These are phyloP conservation scores for Nosema muscidifuracis DNA, from an alignment of 371 early-diverging fungal genomes.

Conservation along the genomic window DNA sequence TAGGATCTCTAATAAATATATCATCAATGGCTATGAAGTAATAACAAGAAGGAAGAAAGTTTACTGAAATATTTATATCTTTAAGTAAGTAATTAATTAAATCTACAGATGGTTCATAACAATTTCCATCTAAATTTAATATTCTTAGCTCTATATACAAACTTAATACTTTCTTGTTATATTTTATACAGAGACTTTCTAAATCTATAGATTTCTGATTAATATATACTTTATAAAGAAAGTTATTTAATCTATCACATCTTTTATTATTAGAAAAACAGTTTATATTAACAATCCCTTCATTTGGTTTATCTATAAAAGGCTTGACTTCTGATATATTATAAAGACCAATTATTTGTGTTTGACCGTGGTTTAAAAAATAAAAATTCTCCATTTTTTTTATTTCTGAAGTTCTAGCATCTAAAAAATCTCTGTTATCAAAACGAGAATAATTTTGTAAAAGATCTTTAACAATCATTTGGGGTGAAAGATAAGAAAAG, in stretches of 20 bases:
- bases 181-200: conserved; percentile 24
- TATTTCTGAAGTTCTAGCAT: background rate
- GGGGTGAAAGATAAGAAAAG: background rate
- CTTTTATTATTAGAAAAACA: background rate
- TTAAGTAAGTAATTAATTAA: conserved; percentile 10
- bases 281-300: conserved; percentile 21
- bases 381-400: conserved; percentile 7
- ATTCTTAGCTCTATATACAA: conserved; percentile 21
- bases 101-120: conserved; percentile 9
- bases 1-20: conserved; percentile 26
- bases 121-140: conserved; percentile 13
- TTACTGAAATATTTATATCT: conserved; percentile 17
- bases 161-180: background rate
- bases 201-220: conserved; percentile 32
- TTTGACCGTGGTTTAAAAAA: background rate
- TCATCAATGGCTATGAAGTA: conserved; percentile 14
- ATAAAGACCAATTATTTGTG: background rate
- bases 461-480: conserved; percentile 31
- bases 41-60: conserved; percentile 29
- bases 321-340: conserved; percentile 1
- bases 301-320: conserved; percentile 25
- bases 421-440: conserved; percentile 13
- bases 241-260: conserved; percentile 10
- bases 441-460: background rate
- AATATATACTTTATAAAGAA: conserved; percentile 25